Evolutionary conservation across 306 rosid genomes (phyloP).

Genomic region (Vigna angularis): DNA sequence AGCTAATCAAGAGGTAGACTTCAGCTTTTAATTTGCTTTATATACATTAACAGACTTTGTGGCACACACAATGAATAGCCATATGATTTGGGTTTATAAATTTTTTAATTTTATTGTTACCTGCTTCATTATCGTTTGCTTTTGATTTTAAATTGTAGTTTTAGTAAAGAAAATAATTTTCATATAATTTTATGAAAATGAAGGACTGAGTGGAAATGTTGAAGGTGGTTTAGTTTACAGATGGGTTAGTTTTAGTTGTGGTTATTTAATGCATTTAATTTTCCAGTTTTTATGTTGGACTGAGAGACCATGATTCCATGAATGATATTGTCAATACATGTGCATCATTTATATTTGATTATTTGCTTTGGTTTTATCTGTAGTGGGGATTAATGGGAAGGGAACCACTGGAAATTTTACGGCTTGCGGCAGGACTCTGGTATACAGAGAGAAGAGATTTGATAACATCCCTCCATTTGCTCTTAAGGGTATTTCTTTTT

Average conservation of each 20-base stretch:
- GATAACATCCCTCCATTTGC: constrained; percentile 82
- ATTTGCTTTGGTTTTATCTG: constrained; percentile 27
- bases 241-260: background rate
- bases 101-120: constrained; percentile 4
- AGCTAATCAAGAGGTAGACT: constrained; percentile 87
- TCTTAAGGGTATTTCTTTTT: constrained; percentile 72
- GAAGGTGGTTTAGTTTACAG: background rate
- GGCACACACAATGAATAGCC: background rate
- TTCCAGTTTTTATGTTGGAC: background rate
- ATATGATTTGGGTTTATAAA: constrained; percentile 2
- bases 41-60: background rate
- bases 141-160: background rate
- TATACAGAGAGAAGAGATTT: constrained; percentile 95
- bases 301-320: constrained; percentile 5
- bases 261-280: background rate
- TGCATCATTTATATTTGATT: constrained; percentile 25
- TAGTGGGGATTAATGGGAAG: constrained; percentile 97
- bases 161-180: constrained; percentile 14
- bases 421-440: constrained; percentile 94
- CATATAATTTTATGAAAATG: background rate
- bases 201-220: background rate
- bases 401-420: constrained; percentile 79
- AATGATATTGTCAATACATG: constrained; percentile 3
- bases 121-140: constrained; percentile 8
- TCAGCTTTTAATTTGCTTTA: constrained; percentile 27